Conservation (phyloP, 73 alveolate species). For the Tetrahymena borealis region DNA sequence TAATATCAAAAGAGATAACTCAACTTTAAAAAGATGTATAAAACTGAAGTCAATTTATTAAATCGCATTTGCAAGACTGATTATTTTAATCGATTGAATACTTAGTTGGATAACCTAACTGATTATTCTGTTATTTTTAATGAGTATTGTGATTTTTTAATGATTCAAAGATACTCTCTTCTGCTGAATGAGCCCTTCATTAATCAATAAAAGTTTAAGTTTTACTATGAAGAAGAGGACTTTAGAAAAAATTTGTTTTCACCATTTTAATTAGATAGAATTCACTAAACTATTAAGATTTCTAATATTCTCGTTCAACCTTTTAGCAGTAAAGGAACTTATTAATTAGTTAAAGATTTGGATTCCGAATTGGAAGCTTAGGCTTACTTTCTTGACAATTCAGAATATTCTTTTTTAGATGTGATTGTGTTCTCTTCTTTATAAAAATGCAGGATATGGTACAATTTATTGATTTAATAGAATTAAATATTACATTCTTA, state of each 20-base stretch:
- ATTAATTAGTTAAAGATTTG: not conserved
- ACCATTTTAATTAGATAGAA: not conserved
- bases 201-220: not conserved
- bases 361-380: not conserved
- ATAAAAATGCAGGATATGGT: not conserved
- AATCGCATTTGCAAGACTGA: not conserved
- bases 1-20: too few species aligned
- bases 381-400: not conserved
- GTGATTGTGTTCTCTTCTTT: not conserved
- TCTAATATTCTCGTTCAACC: not conserved
- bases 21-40: not conserved
- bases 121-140: not conserved
- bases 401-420: not conserved
- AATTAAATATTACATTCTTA: not conserved
- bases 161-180: not conserved
- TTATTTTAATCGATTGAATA: not conserved
- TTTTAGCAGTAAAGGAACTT: not conserved
- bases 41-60: not conserved
- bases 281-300: not conserved
- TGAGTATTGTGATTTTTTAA: not conserved
- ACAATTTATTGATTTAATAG: not conserved
- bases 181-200: not conserved
- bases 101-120: not conserved
- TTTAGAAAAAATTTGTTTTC: not conserved
- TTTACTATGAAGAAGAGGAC: not conserved